Evolutionary conservation across 768 basidiomycete genomes (phyloP).

Genomic region (Termitomyces sp.): DNA sequence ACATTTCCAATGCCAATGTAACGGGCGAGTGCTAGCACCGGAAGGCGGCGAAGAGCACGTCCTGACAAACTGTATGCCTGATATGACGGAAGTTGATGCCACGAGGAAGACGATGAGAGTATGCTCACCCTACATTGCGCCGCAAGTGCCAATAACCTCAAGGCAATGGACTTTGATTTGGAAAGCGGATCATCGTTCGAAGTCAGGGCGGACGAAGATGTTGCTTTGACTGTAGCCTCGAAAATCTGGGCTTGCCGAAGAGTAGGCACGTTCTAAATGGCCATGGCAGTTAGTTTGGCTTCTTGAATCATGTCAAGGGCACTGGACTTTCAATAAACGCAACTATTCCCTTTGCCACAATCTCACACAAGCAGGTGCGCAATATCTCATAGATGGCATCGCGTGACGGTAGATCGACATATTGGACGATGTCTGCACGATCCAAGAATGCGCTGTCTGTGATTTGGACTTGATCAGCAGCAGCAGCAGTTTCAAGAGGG

Average conservation of each 20-base stretch:
- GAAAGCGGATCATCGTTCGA: slow-evolving; percentile 37
- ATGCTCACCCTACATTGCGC: slow-evolving; percentile 71
- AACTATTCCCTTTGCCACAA: slow-evolving; percentile 74
- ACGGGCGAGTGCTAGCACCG: slow-evolving; percentile 87
- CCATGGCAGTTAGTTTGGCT: slow-evolving; percentile 5
- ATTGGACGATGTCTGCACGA: slow-evolving; percentile 95
- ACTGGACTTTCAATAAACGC: slow-evolving; percentile 50
- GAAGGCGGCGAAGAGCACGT: slow-evolving; percentile 87
- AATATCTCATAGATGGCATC: slow-evolving; percentile 95
- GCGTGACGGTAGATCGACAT: slow-evolving; percentile 85
- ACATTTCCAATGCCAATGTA: slow-evolving; percentile 64
- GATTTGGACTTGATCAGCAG: neutral
- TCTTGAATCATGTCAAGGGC: neutral
- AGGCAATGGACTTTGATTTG: slow-evolving; percentile 51
- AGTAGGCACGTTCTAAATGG: slow-evolving; percentile 55
- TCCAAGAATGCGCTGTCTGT: slow-evolving; percentile 94
- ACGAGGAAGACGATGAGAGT: neutral
- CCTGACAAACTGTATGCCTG: slow-evolving; percentile 87
- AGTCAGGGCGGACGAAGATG: slow-evolving; percentile 9
- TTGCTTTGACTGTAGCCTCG: slow-evolving; percentile 40
- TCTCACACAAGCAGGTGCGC: slow-evolving; percentile 75
- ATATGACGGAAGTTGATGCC: slow-evolving; percentile 3
- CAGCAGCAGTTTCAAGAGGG: neutral
- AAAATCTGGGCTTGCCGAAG: slow-evolving; percentile 61
- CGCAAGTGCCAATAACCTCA: slow-evolving; percentile 67